Evolutionary conservation across 768 basidiomycete genomes (phyloP), one percentile per base, ranked within the genome.

Genomic region (Sistotremastrum suecicum): DNA sequence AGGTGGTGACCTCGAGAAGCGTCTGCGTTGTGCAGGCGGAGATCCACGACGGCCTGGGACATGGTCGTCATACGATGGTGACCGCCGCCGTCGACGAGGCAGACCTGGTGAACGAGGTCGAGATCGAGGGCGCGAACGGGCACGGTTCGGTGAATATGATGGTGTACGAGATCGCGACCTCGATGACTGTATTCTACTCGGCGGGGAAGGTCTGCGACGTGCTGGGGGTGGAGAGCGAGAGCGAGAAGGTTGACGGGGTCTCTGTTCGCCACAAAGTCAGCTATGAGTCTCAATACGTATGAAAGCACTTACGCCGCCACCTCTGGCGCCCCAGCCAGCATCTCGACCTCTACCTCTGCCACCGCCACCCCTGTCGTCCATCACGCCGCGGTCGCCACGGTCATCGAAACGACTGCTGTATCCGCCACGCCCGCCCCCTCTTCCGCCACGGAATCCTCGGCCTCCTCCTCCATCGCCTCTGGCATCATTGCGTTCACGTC

Each of bases 301-400:
- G 20, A 20, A 41, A 48, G 43, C 37, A 50, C 58, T 33, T 51
- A 57, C 57, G 57, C 46, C 32, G 5, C 42, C 34, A 11, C 48
- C 48, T 39, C 48, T 33, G 12, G 31, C 37, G 3, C 48, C 48
- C n/a, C 48, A 35, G 20, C 20, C 20, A 20, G 20, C 20, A 20
- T 20, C 20, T 20, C 20, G 20, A 20, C 74, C 78, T 43, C 80
- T 74, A 28, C 80, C 79, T 54, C 83, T 66, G 7, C 59, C 64
- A 44, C 83, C 78, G 81, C 83, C 83, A 7, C 80, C 80, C 37
- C 67, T 63, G 49, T 79, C 81, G 31, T 75, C 62, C 4, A 54
- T 52, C 43, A 70, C 61, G 12, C 67, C 65, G 38, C 74, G 59
- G 8, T 69, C 68, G 40, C 69, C 66, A n/a, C 68, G 58, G 46